These are phyloP conservation scores for Aspergillus hortae DNA, from an alignment of 2,329 filamentous ascomycete species.

Conservation along the genomic window DNA sequence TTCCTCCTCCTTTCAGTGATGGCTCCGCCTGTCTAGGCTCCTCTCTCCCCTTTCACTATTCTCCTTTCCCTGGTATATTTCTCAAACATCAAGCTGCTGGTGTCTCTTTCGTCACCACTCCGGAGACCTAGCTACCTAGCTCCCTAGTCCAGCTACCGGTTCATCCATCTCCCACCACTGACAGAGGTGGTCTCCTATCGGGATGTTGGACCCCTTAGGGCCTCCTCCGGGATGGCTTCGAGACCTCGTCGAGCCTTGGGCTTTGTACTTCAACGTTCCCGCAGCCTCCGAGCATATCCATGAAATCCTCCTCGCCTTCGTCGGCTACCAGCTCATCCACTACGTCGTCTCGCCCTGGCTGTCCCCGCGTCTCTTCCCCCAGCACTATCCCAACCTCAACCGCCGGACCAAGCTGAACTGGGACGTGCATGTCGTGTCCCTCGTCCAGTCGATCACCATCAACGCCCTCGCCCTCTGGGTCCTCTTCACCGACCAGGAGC, in stretches of 20 bases:
- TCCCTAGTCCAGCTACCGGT: not conserved
- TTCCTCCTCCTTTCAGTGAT: not conserved
- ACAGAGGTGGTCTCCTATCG: constrained; percentile 12
- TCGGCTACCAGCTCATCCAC: constrained; percentile 56
- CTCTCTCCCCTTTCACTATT: not conserved
- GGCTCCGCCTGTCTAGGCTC: not conserved
- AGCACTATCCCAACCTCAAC: constrained; percentile 52
- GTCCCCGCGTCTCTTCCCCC: constrained; percentile 52
- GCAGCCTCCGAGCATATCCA: constrained; percentile 60
- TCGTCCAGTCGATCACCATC: constrained; percentile 58
- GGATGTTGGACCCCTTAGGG: constrained; percentile 44
- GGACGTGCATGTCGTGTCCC: constrained; percentile 64
- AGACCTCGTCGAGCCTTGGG: constrained; percentile 47
- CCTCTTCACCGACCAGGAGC: constrained; percentile 54
- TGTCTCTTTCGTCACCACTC: not conserved
- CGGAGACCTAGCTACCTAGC: not conserved
- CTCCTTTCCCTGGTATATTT: not conserved
- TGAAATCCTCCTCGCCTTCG: constrained; percentile 56
- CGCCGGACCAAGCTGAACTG: constrained; percentile 60
- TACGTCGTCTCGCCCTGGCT: constrained; percentile 53
- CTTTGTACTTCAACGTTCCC: constrained; percentile 50
- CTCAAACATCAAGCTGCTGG: not conserved
- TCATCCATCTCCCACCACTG: not conserved
- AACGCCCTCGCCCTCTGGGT: constrained; percentile 56
- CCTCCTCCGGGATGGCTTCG: constrained; percentile 52